A percentile compares a stretch with the other conserved stretches of the same genome.
phyloP scores from a whole-genome alignment of 1,284 basidiomycete genomes.

The Cutaneotrichosporon cavernicola region DNA sequence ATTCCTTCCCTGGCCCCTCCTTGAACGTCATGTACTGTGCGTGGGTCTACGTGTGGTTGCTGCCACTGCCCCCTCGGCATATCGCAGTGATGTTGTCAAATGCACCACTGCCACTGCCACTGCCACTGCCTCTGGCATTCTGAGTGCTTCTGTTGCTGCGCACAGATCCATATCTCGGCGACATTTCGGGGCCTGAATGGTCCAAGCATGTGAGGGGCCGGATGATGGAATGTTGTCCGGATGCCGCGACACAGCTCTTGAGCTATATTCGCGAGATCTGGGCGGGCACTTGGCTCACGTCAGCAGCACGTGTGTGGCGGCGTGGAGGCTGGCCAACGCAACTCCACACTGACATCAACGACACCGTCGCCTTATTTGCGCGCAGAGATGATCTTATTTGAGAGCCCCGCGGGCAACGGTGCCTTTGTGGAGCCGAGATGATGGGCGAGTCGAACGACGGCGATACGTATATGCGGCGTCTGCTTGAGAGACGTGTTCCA shows the following conservation, averaged over 20 bases:
- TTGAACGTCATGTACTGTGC: too few species aligned
- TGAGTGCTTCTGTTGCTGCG: not conserved
- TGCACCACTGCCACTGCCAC: not conserved
- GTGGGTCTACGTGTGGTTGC: too few species aligned
- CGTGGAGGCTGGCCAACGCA: too few species aligned
- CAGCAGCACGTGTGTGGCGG: not conserved
- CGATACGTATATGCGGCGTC: too few species aligned
- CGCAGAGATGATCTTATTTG: not conserved
- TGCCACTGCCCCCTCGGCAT: too few species aligned
- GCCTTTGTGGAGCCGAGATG: not conserved
- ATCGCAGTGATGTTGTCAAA: not conserved
- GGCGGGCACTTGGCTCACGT: not conserved
- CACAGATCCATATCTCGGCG: conserved; percentile 1
- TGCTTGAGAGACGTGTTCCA: too few species aligned
- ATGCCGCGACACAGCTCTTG: not conserved
- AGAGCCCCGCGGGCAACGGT: not conserved
- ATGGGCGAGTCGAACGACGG: not conserved
- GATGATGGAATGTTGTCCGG: too few species aligned
- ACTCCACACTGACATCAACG: too few species aligned
- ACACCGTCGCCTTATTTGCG: too few species aligned
- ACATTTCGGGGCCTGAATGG: not conserved
- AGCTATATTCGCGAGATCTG: too few species aligned
- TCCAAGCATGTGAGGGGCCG: not conserved
- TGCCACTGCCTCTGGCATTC: too few species aligned
- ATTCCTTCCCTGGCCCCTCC: not conserved